phyloP scores from a whole-genome alignment of 2,329 filamentous ascomycete species.

The Epichloe brachyelytri region DNA sequence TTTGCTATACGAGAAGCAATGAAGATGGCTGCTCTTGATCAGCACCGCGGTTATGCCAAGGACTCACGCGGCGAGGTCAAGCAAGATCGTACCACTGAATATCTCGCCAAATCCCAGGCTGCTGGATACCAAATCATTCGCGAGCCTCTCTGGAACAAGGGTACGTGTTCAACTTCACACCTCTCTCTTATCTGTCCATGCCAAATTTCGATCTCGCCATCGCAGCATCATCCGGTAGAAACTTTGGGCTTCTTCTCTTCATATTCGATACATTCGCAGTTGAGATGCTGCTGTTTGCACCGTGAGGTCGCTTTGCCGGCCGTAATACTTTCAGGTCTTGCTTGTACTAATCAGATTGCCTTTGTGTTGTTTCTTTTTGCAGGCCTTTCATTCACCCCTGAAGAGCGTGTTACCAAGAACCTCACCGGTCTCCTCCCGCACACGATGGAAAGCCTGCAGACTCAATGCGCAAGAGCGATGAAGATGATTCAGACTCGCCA shows the following conservation, averaged over 20 bases:
- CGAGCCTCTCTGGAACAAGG: slow-evolving; percentile 54
- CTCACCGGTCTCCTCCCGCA: slow-evolving; percentile 53
- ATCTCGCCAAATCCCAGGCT: slow-evolving; percentile 37
- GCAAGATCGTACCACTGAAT: slow-evolving; percentile 40
- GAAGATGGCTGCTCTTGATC: slow-evolving; percentile 47
- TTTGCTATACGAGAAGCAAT: slow-evolving; percentile 44
- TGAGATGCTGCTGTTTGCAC: background rate
- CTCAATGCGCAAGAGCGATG: slow-evolving; percentile 53
- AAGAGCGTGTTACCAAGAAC: slow-evolving; percentile 51
- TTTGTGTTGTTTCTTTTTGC: slow-evolving; percentile 1
- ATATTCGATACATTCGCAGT: background rate
- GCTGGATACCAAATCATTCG: slow-evolving; percentile 48
- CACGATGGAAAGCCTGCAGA: slow-evolving; percentile 46
- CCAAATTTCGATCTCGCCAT: background rate
- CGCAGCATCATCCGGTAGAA: background rate
- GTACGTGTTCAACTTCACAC: slow-evolving; percentile 24
- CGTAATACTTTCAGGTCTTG: background rate
- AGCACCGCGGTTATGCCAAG: slow-evolving; percentile 46
- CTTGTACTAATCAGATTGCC: background rate
- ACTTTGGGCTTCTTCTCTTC: background rate
- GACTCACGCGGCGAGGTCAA: slow-evolving; percentile 42
- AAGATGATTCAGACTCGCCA: slow-evolving; percentile 59
- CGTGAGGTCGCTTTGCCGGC: background rate
- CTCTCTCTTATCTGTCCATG: background rate
- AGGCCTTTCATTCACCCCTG: slow-evolving; percentile 53